Base-by-base conservation (phyloP, 768 basidiomycete genomes). In the Antrodiella citrinella region DNA sequence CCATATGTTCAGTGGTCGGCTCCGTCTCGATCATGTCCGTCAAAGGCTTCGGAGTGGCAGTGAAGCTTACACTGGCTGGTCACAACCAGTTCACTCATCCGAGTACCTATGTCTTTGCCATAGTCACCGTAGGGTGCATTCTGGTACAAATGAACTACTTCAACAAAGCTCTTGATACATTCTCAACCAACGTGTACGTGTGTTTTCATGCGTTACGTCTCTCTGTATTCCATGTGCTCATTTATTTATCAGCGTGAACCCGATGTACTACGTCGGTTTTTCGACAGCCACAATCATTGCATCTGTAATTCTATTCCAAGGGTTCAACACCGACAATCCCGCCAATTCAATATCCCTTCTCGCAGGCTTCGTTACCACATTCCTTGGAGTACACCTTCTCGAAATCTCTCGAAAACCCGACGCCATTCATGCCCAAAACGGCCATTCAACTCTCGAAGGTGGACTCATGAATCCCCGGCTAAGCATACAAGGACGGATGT, bases 21-120 rank as follows among this genome's bases (percentile, higher is more conserved):
- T 93, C 91, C 24, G 82, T 99, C 41, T 92, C 91, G n/a, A 82
- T 98, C 69, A 98, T 99, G 96, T 87, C 92, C 39, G 88, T 97
- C 75, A 99, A 99, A 72, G 95, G 93, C 44, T 92, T 99, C 60
- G 96, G 96, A 42, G 84, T 97, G 44, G 95, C 96, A 2, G 78
- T 99, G 60, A 98, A 98, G 67, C 78, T 99, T 51, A 98, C 93
- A 0, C 70, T 97, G 51, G 77, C 80, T 9, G 94, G 95, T 43
- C 89, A 90, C 63, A 99, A 98, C 67, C 96, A 99, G 67, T 88
- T 99, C 62, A 80, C 85, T 1, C 90, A 93, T 62, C 83, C 87
- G 30, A 92, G 90, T 64, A 99, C 96, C n/a, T 99, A 97, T 65
- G 81, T 98, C 21, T 95, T 98, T 59, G 92, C 82, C 30, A 73